Conservation (phyloP, 768 basidiomycete species). For the Boletellus ananas region DNA sequence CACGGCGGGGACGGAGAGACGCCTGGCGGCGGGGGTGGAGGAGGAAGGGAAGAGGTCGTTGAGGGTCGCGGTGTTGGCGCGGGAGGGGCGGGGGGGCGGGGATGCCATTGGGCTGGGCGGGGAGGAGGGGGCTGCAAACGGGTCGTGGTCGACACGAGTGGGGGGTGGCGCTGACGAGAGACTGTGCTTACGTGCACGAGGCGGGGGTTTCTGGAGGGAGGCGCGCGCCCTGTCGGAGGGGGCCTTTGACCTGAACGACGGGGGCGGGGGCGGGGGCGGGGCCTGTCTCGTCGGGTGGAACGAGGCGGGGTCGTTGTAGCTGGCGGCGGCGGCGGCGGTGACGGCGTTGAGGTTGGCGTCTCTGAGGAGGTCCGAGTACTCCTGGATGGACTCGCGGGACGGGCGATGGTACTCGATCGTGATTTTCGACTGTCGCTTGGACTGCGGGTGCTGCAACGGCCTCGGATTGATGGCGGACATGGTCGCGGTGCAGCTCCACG, state of each 20-base stretch:
- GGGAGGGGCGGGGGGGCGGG: constrained; percentile 76
- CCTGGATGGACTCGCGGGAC: constrained; percentile 70
- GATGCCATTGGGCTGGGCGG: constrained; percentile 31
- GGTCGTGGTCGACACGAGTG: constrained; percentile 50
- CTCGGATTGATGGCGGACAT: constrained; percentile 50
- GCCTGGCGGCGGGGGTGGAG: constrained; percentile 41
- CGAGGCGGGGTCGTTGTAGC: constrained; percentile 31
- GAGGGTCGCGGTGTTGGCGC: constrained; percentile 79
- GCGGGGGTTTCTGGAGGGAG: constrained; percentile 62
- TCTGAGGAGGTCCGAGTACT: constrained; percentile 69
- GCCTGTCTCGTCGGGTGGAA: constrained; percentile 43
- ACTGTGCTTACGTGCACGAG: constrained; percentile 51
- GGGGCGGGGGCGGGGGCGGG: constrained; percentile 37
- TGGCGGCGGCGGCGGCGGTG: constrained; percentile 37
- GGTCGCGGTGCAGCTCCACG: neutral
- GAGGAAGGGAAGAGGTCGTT: constrained; percentile 63
- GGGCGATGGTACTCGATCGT: constrained; percentile 77
- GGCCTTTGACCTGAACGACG: constrained; percentile 29
- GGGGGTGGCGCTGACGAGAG: constrained; percentile 35
- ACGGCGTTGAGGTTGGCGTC: constrained; percentile 56
- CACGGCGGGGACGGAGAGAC: constrained; percentile 47
- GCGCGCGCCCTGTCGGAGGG: constrained; percentile 39
- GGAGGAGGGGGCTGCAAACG: constrained; percentile 43
- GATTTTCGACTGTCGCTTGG: constrained; percentile 49
- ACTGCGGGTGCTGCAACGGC: constrained; percentile 38